Percentiles rank a stretch among this genome's conserved stretches.
These are phyloP conservation scores for Hypoxylon sp. DNA, from an alignment of 2,329 filamentous ascomycete species.

Conservation along the genomic window DNA sequence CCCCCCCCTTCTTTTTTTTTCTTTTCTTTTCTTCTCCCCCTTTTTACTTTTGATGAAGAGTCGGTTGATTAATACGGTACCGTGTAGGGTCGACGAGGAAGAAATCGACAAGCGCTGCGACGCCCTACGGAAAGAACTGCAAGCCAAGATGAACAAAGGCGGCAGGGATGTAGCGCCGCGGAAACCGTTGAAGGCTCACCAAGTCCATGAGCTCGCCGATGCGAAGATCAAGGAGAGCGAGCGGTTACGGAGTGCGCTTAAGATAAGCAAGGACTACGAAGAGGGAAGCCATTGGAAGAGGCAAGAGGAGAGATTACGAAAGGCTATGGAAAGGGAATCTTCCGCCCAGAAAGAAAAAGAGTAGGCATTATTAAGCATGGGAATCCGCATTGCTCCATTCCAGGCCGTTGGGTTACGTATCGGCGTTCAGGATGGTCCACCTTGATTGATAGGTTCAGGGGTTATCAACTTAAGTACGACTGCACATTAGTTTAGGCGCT, in stretches of 20 bases:
- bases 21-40: too few species aligned
- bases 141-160: constrained; percentile 67
- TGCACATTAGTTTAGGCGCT: not conserved
- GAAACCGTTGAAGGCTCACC: constrained; percentile 85
- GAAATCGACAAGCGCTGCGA: constrained; percentile 87
- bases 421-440: constrained; percentile 36
- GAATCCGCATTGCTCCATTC: constrained; percentile 18
- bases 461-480: constrained; percentile 14
- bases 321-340: constrained; percentile 60
- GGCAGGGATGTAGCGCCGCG: constrained; percentile 58
- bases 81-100: constrained; percentile 80
- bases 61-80: constrained; percentile 29
- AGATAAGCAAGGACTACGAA: constrained; percentile 87
- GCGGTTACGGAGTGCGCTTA: constrained; percentile 85
- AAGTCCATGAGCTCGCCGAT: constrained; percentile 95
- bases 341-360: constrained; percentile 32
- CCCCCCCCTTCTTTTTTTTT: too few species aligned
- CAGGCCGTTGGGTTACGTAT: constrained; percentile 41
- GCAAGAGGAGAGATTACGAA: constrained; percentile 78
- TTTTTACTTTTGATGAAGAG: not conserved
- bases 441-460: constrained; percentile 8
- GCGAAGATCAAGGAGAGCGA: constrained; percentile 98
- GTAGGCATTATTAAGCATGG: constrained; percentile 1
- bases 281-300: constrained; percentile 89
- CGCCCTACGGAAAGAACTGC: constrained; percentile 74